phyloP scores from a whole-genome alignment of 352 stramenopile species.

The Phytophthora nicotianae region DNA sequence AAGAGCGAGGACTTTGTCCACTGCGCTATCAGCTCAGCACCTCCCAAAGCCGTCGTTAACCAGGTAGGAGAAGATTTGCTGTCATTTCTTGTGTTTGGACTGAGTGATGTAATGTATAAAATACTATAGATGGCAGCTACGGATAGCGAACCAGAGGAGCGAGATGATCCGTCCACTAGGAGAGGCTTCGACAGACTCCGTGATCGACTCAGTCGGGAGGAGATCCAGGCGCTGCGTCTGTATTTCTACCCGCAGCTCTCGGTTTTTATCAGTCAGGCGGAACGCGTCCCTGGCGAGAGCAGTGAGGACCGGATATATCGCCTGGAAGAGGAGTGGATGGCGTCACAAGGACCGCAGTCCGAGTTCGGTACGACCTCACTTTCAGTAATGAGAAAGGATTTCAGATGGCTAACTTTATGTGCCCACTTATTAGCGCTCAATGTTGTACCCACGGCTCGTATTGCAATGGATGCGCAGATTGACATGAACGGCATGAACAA shows the following conservation, averaged over 20 bases:
- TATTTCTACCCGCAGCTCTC: constrained; percentile 90
- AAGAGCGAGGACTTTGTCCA: constrained; percentile 88
- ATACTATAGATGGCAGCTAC: constrained; percentile 30
- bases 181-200: constrained; percentile 83
- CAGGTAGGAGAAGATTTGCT: constrained; percentile 46
- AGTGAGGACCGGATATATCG: constrained; percentile 90
- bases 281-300: constrained; percentile 72
- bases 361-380: constrained; percentile 71
- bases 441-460: constrained; percentile 68
- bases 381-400: background rate
- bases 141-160: constrained; percentile 59
- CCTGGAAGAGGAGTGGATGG: constrained; percentile 90
- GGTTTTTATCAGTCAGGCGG: constrained; percentile 82
- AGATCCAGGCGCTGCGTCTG: constrained; percentile 82
- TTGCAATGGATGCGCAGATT: constrained; percentile 83
- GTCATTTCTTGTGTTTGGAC: constrained; percentile 12
- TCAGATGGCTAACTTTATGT: constrained; percentile 4
- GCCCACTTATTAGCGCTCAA: constrained; percentile 87
- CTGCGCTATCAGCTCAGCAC: constrained; percentile 82
- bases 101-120: background rate
- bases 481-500: constrained; percentile 86
- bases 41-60: constrained; percentile 77
- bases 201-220: constrained; percentile 82
- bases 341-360: constrained; percentile 82
- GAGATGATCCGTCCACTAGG: constrained; percentile 58